Base-by-base conservation (phyloP, 2,329 filamentous ascomycete genomes). In the Neobulgaria alba region DNA sequence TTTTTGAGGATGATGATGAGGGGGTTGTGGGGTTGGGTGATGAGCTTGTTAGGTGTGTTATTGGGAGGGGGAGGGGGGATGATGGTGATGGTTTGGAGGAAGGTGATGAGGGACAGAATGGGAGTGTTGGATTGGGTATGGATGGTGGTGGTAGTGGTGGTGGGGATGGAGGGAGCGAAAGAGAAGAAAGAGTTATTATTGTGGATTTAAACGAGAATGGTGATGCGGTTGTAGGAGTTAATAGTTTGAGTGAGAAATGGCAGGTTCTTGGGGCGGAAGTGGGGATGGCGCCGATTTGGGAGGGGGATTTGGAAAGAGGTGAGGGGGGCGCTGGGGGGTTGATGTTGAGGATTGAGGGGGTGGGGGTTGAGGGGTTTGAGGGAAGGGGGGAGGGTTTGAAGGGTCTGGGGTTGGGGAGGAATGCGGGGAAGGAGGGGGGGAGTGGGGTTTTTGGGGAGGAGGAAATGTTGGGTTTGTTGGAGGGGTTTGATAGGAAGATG, bases 1-100 rank as follows among this genome's bases (percentile, higher is more conserved):
- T 96, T 57, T 96, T 98, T 67, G 77, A 77, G 53, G 89, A 96
- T 62, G 92, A 96, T 63, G 88, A 95, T 57, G 44, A 38, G n/a
- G 75, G 79, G 2, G 83, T 89, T 34, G 67, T 84, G 33, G n/a
- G n/a, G n/a, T 68, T 94, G 29, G 83, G 83, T 1, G 72, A 77
- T 29, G 79, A 83, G 2, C 72, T 73, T 4, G 61, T 80, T 10
- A 45, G 45, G 10, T 31, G 30, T 16, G 16, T 32, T 31, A 5
- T 29, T 3, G 16, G 10, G 26, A 10, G 39, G 12, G 7, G 36
- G 20, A 3, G 31, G 2, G 29, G 30, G 23, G 23, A 12, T 3
- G 29, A 15, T 10, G 38, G 32, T 10, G 34, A n/a, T 21, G 18
- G 29, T n/a, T 19, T n/a, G 8, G 30, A 39, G 20, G 26, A 33